Evolutionary conservation across 148 eudicot species (phyloP).

Genomic region (Amaranthus hypochondriacus): DNA sequence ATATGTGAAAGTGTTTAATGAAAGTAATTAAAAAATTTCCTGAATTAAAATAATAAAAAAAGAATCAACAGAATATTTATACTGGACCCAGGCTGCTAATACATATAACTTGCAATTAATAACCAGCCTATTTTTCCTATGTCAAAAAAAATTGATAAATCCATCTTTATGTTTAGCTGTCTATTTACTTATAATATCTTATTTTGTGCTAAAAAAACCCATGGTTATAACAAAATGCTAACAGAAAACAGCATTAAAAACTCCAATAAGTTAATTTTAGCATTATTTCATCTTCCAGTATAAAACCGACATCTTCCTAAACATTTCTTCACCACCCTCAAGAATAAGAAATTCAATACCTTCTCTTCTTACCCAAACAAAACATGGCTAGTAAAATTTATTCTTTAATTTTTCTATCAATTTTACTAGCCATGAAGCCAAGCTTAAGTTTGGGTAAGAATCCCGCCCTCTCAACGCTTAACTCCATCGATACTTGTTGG

Average conservation of each 20-base stretch:
- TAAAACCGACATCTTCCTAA: not conserved
- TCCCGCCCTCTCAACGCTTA: slow-evolving; percentile 23
- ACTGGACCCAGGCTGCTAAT: too few species aligned
- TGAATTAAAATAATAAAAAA: too few species aligned
- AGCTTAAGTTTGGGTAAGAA: slow-evolving; percentile 13
- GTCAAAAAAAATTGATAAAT: not conserved
- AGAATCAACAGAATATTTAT: too few species aligned
- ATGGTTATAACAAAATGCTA: slow-evolving; percentile 4
- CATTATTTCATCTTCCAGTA: not conserved
- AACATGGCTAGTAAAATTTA: slow-evolving; percentile 17
- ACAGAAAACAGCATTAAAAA: slow-evolving; percentile 3
- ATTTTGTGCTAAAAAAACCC: slow-evolving; percentile 3
- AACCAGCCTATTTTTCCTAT: not conserved
- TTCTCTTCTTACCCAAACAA: not conserved
- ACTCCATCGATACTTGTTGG: slow-evolving; percentile 76
- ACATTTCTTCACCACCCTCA: not conserved
- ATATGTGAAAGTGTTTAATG: too few species aligned
- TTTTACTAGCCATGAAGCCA: slow-evolving; percentile 16
- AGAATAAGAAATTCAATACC: not conserved
- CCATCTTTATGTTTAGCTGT: not conserved
- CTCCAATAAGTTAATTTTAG: not conserved
- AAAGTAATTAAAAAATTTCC: too few species aligned
- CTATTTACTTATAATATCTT: slow-evolving; percentile 17
- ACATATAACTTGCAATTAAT: too few species aligned
- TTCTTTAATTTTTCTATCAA: not conserved